Evolutionary conservation across 257 asterid genomes (phyloP).

Genomic region (Salvia hispanica): DNA sequence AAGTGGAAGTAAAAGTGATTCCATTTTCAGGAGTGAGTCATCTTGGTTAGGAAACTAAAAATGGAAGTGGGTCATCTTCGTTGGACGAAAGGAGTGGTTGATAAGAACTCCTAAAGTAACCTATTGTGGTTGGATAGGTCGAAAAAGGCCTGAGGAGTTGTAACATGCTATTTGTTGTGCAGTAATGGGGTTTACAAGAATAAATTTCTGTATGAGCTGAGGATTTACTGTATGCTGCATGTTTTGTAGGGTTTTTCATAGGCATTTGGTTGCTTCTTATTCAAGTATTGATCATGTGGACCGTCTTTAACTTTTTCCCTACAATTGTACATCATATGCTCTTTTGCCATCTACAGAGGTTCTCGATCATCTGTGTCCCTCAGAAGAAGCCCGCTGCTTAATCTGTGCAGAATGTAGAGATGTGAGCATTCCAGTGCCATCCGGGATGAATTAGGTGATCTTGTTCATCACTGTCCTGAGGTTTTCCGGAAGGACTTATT

Average conservation of each 20-base stretch:
- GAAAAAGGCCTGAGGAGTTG: background rate
- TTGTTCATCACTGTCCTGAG: conserved; percentile 29
- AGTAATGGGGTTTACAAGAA: too few relatives aligned
- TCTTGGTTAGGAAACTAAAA: too few relatives aligned
- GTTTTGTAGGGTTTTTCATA: background rate
- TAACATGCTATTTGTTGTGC: background rate
- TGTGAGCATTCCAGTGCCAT: background rate
- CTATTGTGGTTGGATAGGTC: background rate
- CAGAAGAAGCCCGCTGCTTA: conserved; percentile 24
- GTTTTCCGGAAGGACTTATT: conserved; percentile 28
- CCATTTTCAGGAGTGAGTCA: too few relatives aligned
- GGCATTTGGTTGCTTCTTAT: background rate
- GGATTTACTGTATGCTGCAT: too few relatives aligned
- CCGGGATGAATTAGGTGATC: conserved; percentile 19
- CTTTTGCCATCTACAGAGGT: conserved; percentile 15
- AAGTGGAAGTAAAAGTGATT: too few relatives aligned
- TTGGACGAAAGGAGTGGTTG: background rate
- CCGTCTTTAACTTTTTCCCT: background rate
- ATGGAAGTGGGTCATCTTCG: background rate
- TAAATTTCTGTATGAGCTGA: too few relatives aligned
- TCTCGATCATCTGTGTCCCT: background rate
- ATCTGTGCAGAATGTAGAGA: conserved; percentile 26
- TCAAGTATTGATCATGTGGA: background rate
- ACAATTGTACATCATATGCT: background rate
- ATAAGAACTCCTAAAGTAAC: background rate